These are phyloP conservation scores for Tilletia walkeri DNA, from an alignment of 1,284 basidiomycete genomes.

Conservation along the genomic window DNA sequence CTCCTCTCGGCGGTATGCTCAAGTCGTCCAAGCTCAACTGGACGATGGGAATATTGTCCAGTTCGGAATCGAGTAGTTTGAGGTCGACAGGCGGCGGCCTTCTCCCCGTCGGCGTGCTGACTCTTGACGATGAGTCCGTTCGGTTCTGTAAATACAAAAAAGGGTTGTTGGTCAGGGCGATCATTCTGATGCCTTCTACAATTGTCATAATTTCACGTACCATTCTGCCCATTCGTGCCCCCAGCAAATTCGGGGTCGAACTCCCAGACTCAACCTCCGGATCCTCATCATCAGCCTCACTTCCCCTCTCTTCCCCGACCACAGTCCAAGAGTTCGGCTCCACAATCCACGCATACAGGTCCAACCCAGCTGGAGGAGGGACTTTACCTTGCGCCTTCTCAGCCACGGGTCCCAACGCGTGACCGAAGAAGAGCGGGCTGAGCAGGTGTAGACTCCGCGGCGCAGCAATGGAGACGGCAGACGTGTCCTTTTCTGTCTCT, in stretches of 20 bases:
- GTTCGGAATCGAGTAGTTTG: slow-evolving; percentile 26
- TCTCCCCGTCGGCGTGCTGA: slow-evolving; percentile 15
- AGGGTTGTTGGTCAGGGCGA: slow-evolving; percentile 29
- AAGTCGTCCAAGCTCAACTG: slow-evolving; percentile 35
- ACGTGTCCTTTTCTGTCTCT: neutral
- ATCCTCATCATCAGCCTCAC: slow-evolving; percentile 18
- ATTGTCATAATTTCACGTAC: neutral
- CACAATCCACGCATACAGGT: slow-evolving; percentile 81
- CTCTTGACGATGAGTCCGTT: slow-evolving; percentile 16
- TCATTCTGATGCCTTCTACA: slow-evolving; percentile 17
- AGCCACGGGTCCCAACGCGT: slow-evolving; percentile 84
- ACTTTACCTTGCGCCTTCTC: slow-evolving; percentile 76
- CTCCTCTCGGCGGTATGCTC: neutral
- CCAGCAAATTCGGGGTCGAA: neutral
- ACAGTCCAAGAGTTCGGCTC: slow-evolving; percentile 51
- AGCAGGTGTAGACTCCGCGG: slow-evolving; percentile 68
- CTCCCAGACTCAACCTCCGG: neutral
- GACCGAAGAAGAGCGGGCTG: slow-evolving; percentile 72
- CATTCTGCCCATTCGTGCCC: slow-evolving; percentile 57
- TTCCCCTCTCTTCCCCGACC: slow-evolving; percentile 20
- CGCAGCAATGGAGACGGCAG: neutral
- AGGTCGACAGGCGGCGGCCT: neutral
- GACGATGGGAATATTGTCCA: slow-evolving; percentile 48
- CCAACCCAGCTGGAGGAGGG: slow-evolving; percentile 74
- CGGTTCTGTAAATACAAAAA: slow-evolving; percentile 23